Base-by-base conservation (phyloP, 2,329 filamentous ascomycete genomes). In the Arthroderma uncinatum region DNA sequence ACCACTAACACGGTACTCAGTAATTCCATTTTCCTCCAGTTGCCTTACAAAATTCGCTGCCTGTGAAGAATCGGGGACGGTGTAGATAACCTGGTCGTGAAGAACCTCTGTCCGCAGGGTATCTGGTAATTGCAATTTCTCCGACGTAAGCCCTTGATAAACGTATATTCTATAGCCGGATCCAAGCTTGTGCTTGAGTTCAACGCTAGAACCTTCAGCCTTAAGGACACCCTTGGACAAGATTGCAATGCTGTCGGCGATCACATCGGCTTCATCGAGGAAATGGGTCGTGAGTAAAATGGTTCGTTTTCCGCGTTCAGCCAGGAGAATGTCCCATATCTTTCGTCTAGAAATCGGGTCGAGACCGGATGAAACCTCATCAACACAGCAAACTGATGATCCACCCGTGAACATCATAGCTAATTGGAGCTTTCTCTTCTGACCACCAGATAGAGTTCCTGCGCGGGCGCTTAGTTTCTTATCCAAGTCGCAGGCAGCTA, bases 381-480 rank as follows among this genome's bases (percentile, higher is more conserved):
- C 91, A 4, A 96, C 83, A 65, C 89, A 93, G 72, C 91, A 95
- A 0, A 96, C 85, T 23, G 83, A 83, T 60, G 87, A 92, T 9
- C 89, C 90, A 60, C 92, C 91, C 2, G 89, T 94, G 64, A 96
- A 83, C 89, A 95, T 95, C 83, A 95, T 92, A 4, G 89, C 90
- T 1, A 96, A 78, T 70, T 96, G 91, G 7, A 95, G 78, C 70
- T 96, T 96, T 55, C 91, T 79, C 73, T 95, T 95, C 70, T 96
- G 91, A 0, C 91, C 91, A 7, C 91, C 91, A 1, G 89, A 95
- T 0, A 96, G 76, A 0, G 89, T 94, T 66, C 83, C 84, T 0
- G 89, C 82, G 59, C 79, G 76, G 0, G 90, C 86, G 36, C 82
- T 80, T 40, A 83, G 74, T 72, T 96, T 96, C 55, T 82, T 78